These are phyloP conservation scores for Colletotrichum spinosum DNA, from an alignment of 2,329 filamentous ascomycete species.

Conservation along the genomic window DNA sequence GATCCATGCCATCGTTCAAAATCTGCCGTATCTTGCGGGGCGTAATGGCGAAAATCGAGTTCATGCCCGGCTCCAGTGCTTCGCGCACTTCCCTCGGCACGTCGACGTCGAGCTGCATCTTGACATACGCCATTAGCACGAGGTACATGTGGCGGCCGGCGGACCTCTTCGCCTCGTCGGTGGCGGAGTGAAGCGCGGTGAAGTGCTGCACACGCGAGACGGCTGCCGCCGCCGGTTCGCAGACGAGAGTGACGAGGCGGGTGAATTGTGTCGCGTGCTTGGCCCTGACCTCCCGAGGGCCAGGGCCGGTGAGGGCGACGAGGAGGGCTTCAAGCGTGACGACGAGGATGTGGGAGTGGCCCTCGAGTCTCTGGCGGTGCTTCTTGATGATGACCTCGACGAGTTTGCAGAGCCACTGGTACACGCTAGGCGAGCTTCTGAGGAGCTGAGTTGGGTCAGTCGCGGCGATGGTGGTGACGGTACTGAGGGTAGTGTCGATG, in stretches of 20 bases:
- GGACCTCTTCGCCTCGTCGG: constrained; percentile 69
- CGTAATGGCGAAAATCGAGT: constrained; percentile 70
- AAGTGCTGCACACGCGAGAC: constrained; percentile 61
- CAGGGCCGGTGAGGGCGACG: constrained; percentile 34
- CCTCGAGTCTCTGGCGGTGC: constrained; percentile 70
- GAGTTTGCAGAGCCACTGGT: constrained; percentile 62
- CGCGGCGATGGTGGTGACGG: constrained; percentile 50
- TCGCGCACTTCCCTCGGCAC: constrained; percentile 64
- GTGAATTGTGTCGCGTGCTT: constrained; percentile 64
- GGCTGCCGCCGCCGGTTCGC: constrained; percentile 68
- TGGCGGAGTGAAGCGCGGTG: constrained; percentile 67
- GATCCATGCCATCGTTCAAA: constrained; percentile 70
- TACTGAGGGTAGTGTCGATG: constrained; percentile 63
- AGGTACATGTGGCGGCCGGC: constrained; percentile 73
- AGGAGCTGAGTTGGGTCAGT: constrained; percentile 39
- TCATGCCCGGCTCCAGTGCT: constrained; percentile 68
- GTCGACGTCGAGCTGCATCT: constrained; percentile 68
- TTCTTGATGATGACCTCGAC: constrained; percentile 68
- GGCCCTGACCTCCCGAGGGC: constrained; percentile 42
- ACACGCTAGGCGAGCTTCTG: constrained; percentile 51
- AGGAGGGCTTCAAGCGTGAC: constrained; percentile 59
- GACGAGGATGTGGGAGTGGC: constrained; percentile 70
- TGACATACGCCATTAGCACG: constrained; percentile 69
- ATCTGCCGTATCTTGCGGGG: constrained; percentile 65
- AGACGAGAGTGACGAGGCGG: constrained; percentile 68